phyloP scores from a whole-genome alignment of 2,329 filamentous ascomycete species.

The Aspergillus pseudotamarii region DNA sequence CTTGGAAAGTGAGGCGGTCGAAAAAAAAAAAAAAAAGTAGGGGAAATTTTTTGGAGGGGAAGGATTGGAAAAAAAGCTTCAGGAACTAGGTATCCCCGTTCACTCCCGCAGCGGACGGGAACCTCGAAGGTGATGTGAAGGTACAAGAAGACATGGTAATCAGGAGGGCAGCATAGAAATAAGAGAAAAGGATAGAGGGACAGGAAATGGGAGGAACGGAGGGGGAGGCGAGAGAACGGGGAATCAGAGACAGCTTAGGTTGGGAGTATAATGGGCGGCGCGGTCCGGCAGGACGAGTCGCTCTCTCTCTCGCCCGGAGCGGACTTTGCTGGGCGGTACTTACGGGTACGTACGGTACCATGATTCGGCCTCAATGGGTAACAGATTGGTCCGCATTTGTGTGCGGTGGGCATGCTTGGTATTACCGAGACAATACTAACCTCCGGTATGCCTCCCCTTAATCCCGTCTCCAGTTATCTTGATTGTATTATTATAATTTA shows the following conservation, averaged over 20 bases:
- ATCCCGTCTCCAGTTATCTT: slow-evolving; percentile 4
- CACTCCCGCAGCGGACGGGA: slow-evolving; percentile 50
- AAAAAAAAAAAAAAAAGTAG: slow-evolving; percentile 22
- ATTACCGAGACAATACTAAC: slow-evolving; percentile 7
- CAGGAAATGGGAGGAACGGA: slow-evolving; percentile 19
- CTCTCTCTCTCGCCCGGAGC: slow-evolving; percentile 16
- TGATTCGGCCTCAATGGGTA: background rate
- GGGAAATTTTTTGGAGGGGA: slow-evolving; percentile 31
- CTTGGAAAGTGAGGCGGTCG: slow-evolving; percentile 29
- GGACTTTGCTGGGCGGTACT: slow-evolving; percentile 13
- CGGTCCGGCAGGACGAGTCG: slow-evolving; percentile 28
- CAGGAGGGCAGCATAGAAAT: slow-evolving; percentile 26
- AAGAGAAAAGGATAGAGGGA: slow-evolving; percentile 23
- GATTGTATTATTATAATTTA: slow-evolving; percentile 2
- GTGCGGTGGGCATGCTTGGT: background rate
- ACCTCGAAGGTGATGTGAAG: slow-evolving; percentile 34
- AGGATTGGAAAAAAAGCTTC: slow-evolving; percentile 17
- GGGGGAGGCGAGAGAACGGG: slow-evolving; percentile 26
- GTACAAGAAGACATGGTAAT: slow-evolving; percentile 42
- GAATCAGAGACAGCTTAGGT: slow-evolving; percentile 22
- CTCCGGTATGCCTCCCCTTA: background rate
- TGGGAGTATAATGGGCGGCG: slow-evolving; percentile 34
- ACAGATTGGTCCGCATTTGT: slow-evolving; percentile 1
- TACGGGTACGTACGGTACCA: slow-evolving; percentile 2
- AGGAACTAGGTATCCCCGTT: slow-evolving; percentile 44